These are phyloP conservation scores for Gliomastix tumulicola DNA, from an alignment of 2,329 filamentous ascomycete species.

Conservation along the genomic window DNA sequence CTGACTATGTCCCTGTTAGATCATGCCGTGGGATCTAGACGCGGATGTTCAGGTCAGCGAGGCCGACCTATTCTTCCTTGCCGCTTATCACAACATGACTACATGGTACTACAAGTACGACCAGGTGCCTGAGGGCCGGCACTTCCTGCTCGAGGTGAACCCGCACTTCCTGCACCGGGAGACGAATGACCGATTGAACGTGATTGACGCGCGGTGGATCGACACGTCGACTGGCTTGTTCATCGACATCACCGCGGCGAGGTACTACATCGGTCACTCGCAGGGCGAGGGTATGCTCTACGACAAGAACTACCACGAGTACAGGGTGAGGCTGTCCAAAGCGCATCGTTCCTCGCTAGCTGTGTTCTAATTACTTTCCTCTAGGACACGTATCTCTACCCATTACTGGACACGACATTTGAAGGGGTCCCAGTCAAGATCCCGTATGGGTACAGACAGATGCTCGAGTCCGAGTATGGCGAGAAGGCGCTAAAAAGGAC, in stretches of 20 bases:
- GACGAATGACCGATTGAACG: conserved; percentile 28
- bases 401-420: conserved; percentile 61
- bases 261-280: conserved; percentile 37
- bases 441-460: conserved; percentile 53
- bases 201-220: conserved; percentile 42
- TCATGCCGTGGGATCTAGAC: conserved; percentile 73
- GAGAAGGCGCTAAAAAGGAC: conserved; percentile 41
- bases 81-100: conserved; percentile 57
- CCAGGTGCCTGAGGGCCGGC: conserved; percentile 26
- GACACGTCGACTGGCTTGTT: conserved; percentile 38
- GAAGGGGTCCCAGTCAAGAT: conserved; percentile 62
- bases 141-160: conserved; percentile 43
- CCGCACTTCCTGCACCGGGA: conserved; percentile 30
- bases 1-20: conserved; percentile 23
- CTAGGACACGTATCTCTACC: conserved; percentile 57
- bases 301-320: conserved; percentile 45
- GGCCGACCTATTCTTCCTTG: conserved; percentile 58
- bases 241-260: conserved; percentile 43
- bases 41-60: conserved; percentile 68
- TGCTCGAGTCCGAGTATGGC: conserved; percentile 52
- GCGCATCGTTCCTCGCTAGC: neutral
- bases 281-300: conserved; percentile 36
- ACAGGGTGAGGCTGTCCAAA: conserved; percentile 24
- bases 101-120: conserved; percentile 35
- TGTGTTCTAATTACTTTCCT: neutral